A percentile compares a stretch with the other conserved stretches of the same genome.
These are phyloP conservation scores for Arabis alpina DNA, from an alignment of 345 rosid species.

Conservation along the genomic window DNA sequence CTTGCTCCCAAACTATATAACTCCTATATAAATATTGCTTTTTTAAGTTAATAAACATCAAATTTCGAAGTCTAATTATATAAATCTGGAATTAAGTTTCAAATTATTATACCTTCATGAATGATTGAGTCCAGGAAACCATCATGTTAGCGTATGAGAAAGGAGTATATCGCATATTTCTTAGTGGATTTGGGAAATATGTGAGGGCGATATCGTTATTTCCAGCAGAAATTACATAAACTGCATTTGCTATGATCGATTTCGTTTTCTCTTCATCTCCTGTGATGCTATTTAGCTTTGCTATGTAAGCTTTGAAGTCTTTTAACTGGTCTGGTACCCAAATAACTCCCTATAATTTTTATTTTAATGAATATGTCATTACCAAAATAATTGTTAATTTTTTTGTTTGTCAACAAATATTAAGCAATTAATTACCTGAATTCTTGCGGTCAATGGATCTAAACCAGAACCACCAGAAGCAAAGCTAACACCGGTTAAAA, in stretches of 20 bases:
- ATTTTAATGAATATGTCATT: not conserved
- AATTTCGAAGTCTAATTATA: not conserved
- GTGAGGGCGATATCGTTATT: slow-evolving; percentile 66
- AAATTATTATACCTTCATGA: slow-evolving; percentile 46
- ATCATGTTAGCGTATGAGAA: slow-evolving; percentile 53
- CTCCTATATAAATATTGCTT: slow-evolving; percentile 13
- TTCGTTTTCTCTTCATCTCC: slow-evolving; percentile 53
- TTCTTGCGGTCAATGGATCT: slow-evolving; percentile 39
- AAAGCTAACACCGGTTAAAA: slow-evolving; percentile 45
- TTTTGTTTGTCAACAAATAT: too few species aligned
- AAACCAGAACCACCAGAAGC: slow-evolving; percentile 45
- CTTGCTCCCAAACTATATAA: slow-evolving; percentile 28
- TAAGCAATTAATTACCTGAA: slow-evolving; percentile 15
- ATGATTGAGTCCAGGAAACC: slow-evolving; percentile 43
- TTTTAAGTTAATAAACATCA: not conserved
- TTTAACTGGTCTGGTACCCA: slow-evolving; percentile 57
- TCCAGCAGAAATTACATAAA: slow-evolving; percentile 51
- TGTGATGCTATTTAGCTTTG: slow-evolving; percentile 42
- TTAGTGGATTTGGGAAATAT: slow-evolving; percentile 40
- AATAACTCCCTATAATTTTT: slow-evolving; percentile 48
- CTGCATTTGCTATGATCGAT: slow-evolving; percentile 45
- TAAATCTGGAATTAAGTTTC: not conserved
- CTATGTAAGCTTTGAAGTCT: slow-evolving; percentile 55
- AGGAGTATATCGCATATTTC: slow-evolving; percentile 44
- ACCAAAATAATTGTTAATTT: too few species aligned